Conservation (phyloP, 148 eudicot genomes). For the Selenicereus undatus region DNA sequence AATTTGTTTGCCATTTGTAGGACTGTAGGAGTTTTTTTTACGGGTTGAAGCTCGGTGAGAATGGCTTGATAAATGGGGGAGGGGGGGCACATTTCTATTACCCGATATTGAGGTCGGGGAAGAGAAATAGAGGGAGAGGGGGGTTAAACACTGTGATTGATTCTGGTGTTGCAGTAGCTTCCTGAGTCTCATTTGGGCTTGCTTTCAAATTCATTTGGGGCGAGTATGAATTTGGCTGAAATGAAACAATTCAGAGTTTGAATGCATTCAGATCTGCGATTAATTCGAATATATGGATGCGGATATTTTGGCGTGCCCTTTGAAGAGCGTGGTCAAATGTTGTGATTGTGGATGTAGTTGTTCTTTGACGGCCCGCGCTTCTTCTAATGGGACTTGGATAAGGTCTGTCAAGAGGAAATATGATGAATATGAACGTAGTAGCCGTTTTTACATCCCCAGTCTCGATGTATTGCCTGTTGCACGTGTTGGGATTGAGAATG, state of each 20-base stretch:
- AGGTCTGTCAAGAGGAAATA: slow-evolving; percentile 77
- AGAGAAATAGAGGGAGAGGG: neutral
- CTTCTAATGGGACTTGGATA: slow-evolving; percentile 44
- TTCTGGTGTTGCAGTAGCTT: neutral
- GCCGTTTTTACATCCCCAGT: slow-evolving; percentile 52
- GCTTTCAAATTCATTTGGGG: neutral
- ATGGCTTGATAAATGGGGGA: slow-evolving; percentile 6
- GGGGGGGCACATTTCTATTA: neutral
- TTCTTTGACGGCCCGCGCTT: slow-evolving; percentile 38
- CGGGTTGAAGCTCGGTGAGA: neutral
- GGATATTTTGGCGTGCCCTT: slow-evolving; percentile 34
- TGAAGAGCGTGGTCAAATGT: slow-evolving; percentile 51
- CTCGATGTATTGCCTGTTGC: slow-evolving; percentile 52
- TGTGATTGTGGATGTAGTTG: slow-evolving; percentile 78
- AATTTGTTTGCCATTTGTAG: slow-evolving; percentile 6
- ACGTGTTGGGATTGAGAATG: slow-evolving; percentile 75
- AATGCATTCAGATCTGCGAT: slow-evolving; percentile 22
- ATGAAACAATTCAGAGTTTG: slow-evolving; percentile 7
- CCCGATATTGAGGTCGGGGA: neutral
- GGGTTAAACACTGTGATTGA: neutral
- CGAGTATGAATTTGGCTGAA: neutral
- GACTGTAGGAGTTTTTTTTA: slow-evolving; percentile 5
- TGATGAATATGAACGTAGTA: slow-evolving; percentile 50
- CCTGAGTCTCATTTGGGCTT: neutral
- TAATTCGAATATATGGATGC: slow-evolving; percentile 43